Evolutionary conservation across 192 early-diverging fungal genomes (phyloP).

Genomic region (Coemansia umbellata): DNA sequence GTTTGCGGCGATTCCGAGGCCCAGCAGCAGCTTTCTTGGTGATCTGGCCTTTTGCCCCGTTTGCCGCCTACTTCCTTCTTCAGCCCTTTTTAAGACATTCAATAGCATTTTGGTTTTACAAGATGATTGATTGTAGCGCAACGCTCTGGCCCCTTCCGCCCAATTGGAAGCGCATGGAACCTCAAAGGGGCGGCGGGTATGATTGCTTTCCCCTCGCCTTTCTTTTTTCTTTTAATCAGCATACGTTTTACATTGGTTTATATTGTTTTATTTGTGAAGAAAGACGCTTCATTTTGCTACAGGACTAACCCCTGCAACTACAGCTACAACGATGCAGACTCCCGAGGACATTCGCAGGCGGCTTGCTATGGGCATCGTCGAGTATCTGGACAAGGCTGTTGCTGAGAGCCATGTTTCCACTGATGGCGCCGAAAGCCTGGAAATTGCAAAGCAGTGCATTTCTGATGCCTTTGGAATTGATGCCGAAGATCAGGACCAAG

Average conservation of each 20-base stretch:
- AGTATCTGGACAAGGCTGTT: constrained; percentile 49
- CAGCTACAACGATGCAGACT: too few species aligned
- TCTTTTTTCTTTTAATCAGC: neutral
- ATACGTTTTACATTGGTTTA: neutral
- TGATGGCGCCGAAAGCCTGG: constrained; percentile 49
- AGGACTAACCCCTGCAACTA: too few species aligned
- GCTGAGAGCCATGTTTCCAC: constrained; percentile 27
- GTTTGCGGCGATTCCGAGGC: constrained; percentile 40
- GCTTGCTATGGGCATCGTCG: constrained; percentile 44
- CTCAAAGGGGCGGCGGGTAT: neutral
- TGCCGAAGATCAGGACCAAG: constrained; percentile 61
- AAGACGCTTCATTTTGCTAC: too few species aligned
- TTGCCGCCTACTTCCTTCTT: too few species aligned
- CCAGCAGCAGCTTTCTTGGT: constrained; percentile 49
- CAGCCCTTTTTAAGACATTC: too few species aligned
- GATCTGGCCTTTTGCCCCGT: neutral
- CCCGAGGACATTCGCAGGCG: constrained; percentile 25
- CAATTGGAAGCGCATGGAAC: too few species aligned
- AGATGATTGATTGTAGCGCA: too few species aligned
- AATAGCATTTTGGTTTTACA: too few species aligned
- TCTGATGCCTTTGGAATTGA: constrained; percentile 91
- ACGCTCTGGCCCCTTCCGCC: too few species aligned
- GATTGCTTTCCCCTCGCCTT: neutral
- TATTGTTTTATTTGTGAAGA: neutral
- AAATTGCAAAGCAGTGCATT: constrained; percentile 92